These are phyloP conservation scores for Venturia effusa DNA, from an alignment of 2,329 filamentous ascomycete genomes.

Conservation along the genomic window DNA sequence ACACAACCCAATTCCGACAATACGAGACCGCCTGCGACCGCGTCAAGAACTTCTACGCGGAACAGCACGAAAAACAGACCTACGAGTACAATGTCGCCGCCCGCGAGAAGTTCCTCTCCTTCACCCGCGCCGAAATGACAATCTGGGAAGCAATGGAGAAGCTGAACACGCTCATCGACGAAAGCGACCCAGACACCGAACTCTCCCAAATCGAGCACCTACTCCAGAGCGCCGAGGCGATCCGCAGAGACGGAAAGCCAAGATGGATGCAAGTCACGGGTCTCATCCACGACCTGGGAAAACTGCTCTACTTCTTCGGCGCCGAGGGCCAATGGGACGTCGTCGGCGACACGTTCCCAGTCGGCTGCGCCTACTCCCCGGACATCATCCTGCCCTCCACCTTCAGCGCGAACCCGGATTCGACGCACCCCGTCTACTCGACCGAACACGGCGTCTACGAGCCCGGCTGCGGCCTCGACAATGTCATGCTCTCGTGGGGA, in stretches of 20 bases:
- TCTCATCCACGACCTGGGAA: constrained; percentile 70
- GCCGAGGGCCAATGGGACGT: constrained; percentile 90
- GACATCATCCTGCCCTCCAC: constrained; percentile 72
- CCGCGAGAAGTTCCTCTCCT: constrained; percentile 58
- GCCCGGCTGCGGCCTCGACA: constrained; percentile 70
- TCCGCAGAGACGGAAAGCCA: constrained; percentile 73
- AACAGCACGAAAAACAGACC: constrained; percentile 60
- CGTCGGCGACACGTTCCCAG: constrained; percentile 75
- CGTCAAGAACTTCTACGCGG: constrained; percentile 78
- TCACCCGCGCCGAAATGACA: constrained; percentile 64
- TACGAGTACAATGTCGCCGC: constrained; percentile 76
- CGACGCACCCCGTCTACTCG: constrained; percentile 57
- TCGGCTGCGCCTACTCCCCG: constrained; percentile 64
- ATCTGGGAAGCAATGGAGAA: constrained; percentile 91
- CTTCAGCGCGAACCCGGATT: constrained; percentile 69
- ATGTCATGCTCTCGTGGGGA: constrained; percentile 83
- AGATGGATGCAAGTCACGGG: constrained; percentile 73
- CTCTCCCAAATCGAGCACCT: constrained; percentile 85
- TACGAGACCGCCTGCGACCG: constrained; percentile 75
- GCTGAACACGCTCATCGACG: constrained; percentile 81
- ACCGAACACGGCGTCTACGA: constrained; percentile 72
- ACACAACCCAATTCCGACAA: constrained; percentile 71
- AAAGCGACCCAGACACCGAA: constrained; percentile 80
- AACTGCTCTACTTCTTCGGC: constrained; percentile 69
- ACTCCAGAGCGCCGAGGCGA: constrained; percentile 79